A percentile compares a stretch with the other conserved stretches of the same genome.
phyloP scores from a whole-genome alignment of 352 stramenopile genomes.

The Pythium guiyangense region DNA sequence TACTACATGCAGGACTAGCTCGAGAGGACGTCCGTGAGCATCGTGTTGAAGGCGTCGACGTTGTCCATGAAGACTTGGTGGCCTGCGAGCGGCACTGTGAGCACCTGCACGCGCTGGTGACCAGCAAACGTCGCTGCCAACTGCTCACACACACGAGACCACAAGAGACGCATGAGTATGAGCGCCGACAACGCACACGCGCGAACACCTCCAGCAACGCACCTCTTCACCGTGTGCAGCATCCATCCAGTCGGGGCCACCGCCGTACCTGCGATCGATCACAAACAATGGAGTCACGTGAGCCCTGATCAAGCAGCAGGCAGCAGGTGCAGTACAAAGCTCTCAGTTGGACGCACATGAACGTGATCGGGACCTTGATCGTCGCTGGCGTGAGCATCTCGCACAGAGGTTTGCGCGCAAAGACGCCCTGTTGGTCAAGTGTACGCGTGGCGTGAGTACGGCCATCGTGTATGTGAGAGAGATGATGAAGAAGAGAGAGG shows the following conservation, averaged over 20 bases:
- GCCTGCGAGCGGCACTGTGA: slow-evolving; percentile 41
- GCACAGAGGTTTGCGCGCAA: slow-evolving; percentile 49
- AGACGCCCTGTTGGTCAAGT: slow-evolving; percentile 25
- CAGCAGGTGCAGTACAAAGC: too few species aligned
- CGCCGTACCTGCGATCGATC: slow-evolving; percentile 27
- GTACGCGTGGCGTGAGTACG: background rate
- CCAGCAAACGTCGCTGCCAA: slow-evolving; percentile 29
- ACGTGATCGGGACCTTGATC: slow-evolving; percentile 58
- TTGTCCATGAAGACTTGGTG: slow-evolving; percentile 79
- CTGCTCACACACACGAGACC: slow-evolving; percentile 1
- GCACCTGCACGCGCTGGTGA: slow-evolving; percentile 33
- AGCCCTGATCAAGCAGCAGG: background rate
- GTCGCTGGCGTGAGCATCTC: slow-evolving; percentile 49
- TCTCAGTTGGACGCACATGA: slow-evolving; percentile 28
- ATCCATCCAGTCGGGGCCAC: slow-evolving; percentile 70
- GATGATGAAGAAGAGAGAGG: background rate
- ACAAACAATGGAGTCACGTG: background rate
- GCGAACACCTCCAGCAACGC: background rate
- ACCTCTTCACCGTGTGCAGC: slow-evolving; percentile 46
- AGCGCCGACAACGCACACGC: background rate
- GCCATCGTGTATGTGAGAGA: too few species aligned
- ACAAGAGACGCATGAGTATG: background rate
- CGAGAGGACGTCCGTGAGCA: slow-evolving; percentile 20
- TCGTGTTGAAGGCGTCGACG: slow-evolving; percentile 49
- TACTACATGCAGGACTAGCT: too few species aligned